Evolutionary conservation across 352 stramenopile genomes (phyloP), one percentile per base, ranked within the genome.

Genomic region (Pythium apleroticum): DNA sequence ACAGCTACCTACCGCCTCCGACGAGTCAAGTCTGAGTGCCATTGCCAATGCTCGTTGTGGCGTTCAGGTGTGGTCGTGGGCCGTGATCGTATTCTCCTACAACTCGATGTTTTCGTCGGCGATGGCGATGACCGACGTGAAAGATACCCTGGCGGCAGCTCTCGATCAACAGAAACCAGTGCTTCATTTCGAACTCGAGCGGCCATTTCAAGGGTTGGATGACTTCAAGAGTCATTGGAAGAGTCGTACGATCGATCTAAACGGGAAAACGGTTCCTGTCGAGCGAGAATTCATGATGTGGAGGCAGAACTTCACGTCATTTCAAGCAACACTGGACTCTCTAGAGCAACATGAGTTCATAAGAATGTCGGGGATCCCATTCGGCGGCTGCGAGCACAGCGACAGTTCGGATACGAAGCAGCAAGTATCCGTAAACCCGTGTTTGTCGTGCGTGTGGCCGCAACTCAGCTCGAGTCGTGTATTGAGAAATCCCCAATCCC

Each of bases 41-140:
- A 41, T 8, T 20, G 0, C 39, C 11, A 33, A 58, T 24, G 8
- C 11, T 4, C 45, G 53, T n/a, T 24, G 24, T 1, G 24, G 22
- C 4, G 48, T 74, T 11, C 58, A 70, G n/a, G 33, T 50, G 6
- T 19, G 52, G 11, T 73, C 55, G 15, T 78, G 65, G 71, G 71
- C 71, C 1, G 57, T 73, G 12, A 53, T 81, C 8, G 17, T 81
- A 2, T 39, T 73, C 12, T 66, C 71, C 8, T 77, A 72, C 46
- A 81, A 81, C 43, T 54, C 58, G 9, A 41, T 81, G 4, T 81
- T 77, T 46, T 70, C 63, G 8, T 77, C 74, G 0, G n/a, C 60
- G 20, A 6, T 50, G 1, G 68, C 74, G 4, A 59, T 67, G 11
- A 15, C n/a, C 1, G 65, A 78, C 3, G 22, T 81, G 43, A 72